phyloP scores from a whole-genome alignment of 2,329 filamentous ascomycete genomes.

The Fusarium duplospermum region DNA sequence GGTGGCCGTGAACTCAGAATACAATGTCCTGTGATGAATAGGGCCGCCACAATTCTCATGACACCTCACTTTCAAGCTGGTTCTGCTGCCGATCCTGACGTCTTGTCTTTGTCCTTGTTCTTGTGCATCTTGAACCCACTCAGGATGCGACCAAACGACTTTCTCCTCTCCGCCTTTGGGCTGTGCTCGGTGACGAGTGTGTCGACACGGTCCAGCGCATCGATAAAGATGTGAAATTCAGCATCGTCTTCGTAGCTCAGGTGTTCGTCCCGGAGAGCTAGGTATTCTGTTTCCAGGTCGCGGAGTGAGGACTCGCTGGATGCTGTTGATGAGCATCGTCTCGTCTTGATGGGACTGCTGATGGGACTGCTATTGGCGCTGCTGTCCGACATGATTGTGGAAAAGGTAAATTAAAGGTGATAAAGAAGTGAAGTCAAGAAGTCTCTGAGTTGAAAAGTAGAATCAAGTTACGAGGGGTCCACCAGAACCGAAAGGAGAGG shows the following conservation, averaged over 20 bases:
- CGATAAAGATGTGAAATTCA: slow-evolving; percentile 43
- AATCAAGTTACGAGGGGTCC: background rate
- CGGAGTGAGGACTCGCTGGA: slow-evolving; percentile 35
- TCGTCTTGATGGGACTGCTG: slow-evolving; percentile 28
- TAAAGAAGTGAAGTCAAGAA: background rate
- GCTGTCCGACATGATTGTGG: slow-evolving; percentile 29
- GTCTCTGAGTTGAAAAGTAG: background rate
- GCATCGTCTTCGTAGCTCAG: slow-evolving; percentile 42
- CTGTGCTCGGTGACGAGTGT: slow-evolving; percentile 33
- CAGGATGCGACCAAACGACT: slow-evolving; percentile 37
- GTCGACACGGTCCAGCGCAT: slow-evolving; percentile 41
- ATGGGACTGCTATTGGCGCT: background rate
- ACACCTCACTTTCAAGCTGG: slow-evolving; percentile 11
- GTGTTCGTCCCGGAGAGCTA: slow-evolving; percentile 37
- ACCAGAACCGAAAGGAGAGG: slow-evolving; percentile 2
- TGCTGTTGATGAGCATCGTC: slow-evolving; percentile 32
- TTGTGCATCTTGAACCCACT: slow-evolving; percentile 29
- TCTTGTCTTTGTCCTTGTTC: slow-evolving; percentile 31
- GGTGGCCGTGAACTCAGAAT: background rate
- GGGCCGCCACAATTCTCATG: slow-evolving; percentile 1
- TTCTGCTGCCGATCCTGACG: slow-evolving; percentile 9
- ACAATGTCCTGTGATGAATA: background rate
- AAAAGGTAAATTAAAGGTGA: background rate
- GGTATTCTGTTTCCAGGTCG: slow-evolving; percentile 38
- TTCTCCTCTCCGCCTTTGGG: slow-evolving; percentile 21